Conservation (phyloP, 2,329 filamentous ascomycete species). For the Curvularia sp. region DNA sequence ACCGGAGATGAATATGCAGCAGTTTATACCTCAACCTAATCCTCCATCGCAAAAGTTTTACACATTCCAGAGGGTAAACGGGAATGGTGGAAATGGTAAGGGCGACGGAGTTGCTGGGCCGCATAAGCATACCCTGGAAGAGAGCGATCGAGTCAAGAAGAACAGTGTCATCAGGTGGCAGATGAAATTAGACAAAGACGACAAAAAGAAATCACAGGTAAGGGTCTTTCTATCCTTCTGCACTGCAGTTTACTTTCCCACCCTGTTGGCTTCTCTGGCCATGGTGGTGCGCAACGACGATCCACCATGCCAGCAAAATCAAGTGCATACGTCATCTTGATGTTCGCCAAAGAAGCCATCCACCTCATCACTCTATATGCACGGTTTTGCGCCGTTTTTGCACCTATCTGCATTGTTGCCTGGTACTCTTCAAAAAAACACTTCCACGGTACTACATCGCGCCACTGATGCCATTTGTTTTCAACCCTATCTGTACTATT, state of each 20-base stretch:
- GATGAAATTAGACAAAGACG: slow-evolving; percentile 68
- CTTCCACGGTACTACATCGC: background rate
- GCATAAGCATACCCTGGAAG: slow-evolving; percentile 76
- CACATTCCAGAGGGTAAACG: slow-evolving; percentile 79
- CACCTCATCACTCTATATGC: slow-evolving; percentile 8
- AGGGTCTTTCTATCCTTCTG: slow-evolving; percentile 16
- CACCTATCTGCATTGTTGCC: background rate
- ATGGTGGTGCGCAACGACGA: slow-evolving; percentile 9
- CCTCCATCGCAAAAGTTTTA: slow-evolving; percentile 55
- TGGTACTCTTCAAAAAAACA: background rate
- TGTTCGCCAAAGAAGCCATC: slow-evolving; percentile 10
- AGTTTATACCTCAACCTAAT: slow-evolving; percentile 18
- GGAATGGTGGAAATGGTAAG: slow-evolving; percentile 75
- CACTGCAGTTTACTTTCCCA: background rate
- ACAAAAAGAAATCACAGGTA: slow-evolving; percentile 62
- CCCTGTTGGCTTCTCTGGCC: slow-evolving; percentile 9
- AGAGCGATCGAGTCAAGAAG: slow-evolving; percentile 82
- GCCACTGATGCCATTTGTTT: slow-evolving; percentile 15
- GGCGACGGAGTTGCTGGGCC: slow-evolving; percentile 72
- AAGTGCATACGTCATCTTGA: slow-evolving; percentile 25
- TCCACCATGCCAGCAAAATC: slow-evolving; percentile 6
- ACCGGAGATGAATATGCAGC: slow-evolving; percentile 25
- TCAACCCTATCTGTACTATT: slow-evolving; percentile 2
- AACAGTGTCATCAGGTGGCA: slow-evolving; percentile 74
- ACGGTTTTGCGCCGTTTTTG: background rate